Percentiles rank a stretch among this genome's conserved stretches.
These are phyloP conservation scores for Cornus florida DNA, from an alignment of 148 eudicot species.

Conservation along the genomic window DNA sequence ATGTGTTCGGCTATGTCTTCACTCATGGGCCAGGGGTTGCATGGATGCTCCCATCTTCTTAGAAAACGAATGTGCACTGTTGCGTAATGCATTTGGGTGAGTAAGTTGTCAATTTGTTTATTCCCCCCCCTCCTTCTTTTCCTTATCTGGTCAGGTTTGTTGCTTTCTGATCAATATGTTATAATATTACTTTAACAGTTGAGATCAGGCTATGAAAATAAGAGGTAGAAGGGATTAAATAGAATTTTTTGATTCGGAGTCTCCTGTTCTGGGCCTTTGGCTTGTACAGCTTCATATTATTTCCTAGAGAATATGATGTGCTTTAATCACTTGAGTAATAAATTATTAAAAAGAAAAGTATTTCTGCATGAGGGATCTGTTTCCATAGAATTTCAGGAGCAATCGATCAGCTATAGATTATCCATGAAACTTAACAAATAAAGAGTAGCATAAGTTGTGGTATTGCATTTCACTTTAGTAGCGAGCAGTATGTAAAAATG, in stretches of 20 bases:
- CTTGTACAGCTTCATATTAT: neutral
- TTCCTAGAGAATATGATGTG: too few species aligned
- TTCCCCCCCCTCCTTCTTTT: neutral
- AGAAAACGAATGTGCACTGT: conserved; percentile 69
- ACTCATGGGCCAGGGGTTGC: conserved; percentile 85
- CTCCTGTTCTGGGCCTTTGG: neutral
- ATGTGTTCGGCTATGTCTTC: conserved; percentile 82
- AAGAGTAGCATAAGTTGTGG: neutral
- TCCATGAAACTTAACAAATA: neutral
- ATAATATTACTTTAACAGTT: neutral
- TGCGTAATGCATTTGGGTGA: conserved; percentile 77
- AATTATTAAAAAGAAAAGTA: neutral
- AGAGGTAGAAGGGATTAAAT: neutral
- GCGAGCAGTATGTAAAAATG: neutral
- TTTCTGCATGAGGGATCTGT: neutral
- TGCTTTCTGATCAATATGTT: neutral
- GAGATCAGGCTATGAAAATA: neutral
- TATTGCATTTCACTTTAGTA: neutral
- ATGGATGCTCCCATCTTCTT: conserved; percentile 80
- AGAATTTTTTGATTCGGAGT: neutral
- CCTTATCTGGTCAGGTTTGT: neutral
- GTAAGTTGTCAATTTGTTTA: conserved; percentile 18
- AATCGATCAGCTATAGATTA: neutral
- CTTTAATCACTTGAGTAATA: too few species aligned
- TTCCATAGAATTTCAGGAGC: too few species aligned